Evolutionary conservation across 805 yeast species (phyloP).

Genomic region (Monosporozyma siamensis): DNA sequence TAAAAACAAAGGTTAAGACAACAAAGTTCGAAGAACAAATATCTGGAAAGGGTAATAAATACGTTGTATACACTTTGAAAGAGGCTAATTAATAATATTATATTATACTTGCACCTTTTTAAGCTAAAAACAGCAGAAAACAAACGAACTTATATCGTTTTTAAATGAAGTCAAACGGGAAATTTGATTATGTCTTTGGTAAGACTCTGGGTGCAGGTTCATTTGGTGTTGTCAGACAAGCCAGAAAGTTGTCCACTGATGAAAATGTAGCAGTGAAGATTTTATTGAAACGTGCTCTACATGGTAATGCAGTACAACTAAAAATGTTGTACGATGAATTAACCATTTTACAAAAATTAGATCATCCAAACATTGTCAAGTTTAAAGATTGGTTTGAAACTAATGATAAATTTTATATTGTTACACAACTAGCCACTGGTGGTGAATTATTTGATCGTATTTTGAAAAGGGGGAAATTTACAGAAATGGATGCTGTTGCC

Average conservation of each 20-base stretch:
- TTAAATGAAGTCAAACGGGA: constrained; percentile 33
- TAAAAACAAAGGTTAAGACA: too few relatives aligned
- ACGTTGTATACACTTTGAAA: too few relatives aligned
- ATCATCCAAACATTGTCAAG: constrained; percentile 82
- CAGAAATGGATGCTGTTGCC: constrained; percentile 78
- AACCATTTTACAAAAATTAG: constrained; percentile 50
- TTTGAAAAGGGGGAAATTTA: constrained; percentile 67
- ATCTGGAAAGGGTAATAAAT: too few relatives aligned
- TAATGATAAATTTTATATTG: constrained; percentile 83
- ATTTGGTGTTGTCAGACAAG: constrained; percentile 85
- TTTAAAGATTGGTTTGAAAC: constrained; percentile 91
- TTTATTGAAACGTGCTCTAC: constrained; percentile 72
- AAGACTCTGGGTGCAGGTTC: constrained; percentile 90
- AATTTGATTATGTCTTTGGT: constrained; percentile 64
- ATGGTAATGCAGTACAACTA: constrained; percentile 52
- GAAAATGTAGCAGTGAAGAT: constrained; percentile 91
- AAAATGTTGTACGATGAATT: constrained; percentile 73
- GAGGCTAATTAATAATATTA: too few relatives aligned
- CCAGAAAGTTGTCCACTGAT: constrained; percentile 39
- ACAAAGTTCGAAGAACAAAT: too few relatives aligned
- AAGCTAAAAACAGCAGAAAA: too few relatives aligned
- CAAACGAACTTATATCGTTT: too few relatives aligned
- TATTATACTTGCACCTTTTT: too few relatives aligned
- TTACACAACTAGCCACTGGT: constrained; percentile 89
- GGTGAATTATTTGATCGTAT: constrained; percentile 92